Percentiles rank a stretch among this genome's conserved stretches.
phyloP scores from a whole-genome alignment of 306 rosid genomes.

The Coriaria nepalensis region DNA sequence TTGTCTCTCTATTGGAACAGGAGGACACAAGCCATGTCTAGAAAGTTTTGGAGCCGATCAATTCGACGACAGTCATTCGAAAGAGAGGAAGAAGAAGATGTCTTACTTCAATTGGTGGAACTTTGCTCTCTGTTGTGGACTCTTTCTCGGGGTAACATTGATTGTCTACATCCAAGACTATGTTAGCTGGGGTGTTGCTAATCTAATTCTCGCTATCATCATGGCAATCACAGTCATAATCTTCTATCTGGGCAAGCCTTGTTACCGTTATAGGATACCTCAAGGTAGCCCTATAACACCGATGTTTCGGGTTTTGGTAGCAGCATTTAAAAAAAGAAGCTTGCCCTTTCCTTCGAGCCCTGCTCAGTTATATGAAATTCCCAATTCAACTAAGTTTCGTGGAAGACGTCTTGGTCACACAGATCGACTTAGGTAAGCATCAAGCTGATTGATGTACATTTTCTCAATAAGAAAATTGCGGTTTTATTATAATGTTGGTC shows the following conservation, averaged over 20 bases:
- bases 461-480: too few relatives aligned
- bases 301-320: conserved; percentile 2
- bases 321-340: background rate
- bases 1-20: conserved; percentile 62
- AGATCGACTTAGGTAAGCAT: conserved; percentile 23
- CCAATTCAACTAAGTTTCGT: too few relatives aligned
- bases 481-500: too few relatives aligned
- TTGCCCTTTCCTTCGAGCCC: too few relatives aligned
- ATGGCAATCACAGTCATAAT: background rate
- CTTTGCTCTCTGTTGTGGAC: conserved; percentile 56
- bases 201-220: background rate
- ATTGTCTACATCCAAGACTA: conserved; percentile 2
- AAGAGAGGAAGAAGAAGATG: conserved; percentile 62
- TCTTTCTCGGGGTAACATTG: conserved; percentile 13
- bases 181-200: background rate
- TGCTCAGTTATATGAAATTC: too few relatives aligned
- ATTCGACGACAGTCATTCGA: conserved; percentile 51
- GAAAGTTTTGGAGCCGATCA: conserved; percentile 94
- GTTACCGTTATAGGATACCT: background rate
- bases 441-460: too few relatives aligned
- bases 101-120: conserved; percentile 92
- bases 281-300: background rate
- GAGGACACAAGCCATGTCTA: conserved; percentile 72
- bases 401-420: conserved; percentile 30
- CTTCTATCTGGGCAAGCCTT: background rate